Conservation (phyloP, 2,329 filamentous ascomycete genomes). For the Hymenoscyphus albidus region DNA sequence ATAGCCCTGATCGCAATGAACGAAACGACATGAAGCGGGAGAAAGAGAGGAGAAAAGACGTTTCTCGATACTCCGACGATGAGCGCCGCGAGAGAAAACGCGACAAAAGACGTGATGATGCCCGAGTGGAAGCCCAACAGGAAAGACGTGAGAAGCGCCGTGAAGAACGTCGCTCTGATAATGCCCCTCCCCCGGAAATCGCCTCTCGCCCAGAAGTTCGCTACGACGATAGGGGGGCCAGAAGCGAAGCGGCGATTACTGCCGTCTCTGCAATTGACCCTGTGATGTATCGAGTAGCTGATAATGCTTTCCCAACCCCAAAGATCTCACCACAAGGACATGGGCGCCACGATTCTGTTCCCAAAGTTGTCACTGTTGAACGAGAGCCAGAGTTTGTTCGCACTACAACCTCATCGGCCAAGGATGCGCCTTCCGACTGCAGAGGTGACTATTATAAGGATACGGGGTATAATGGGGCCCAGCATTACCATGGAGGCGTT, state of each 20-base stretch:
- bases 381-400: constrained; percentile 45
- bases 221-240: constrained; percentile 24
- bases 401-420: constrained; percentile 28
- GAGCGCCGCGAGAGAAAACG: constrained; percentile 26
- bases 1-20: constrained; percentile 26
- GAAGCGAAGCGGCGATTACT: constrained; percentile 32
- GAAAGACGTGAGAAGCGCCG: constrained; percentile 37
- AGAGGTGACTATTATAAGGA: constrained; percentile 19
- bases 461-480: constrained; percentile 17
- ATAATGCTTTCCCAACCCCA: constrained; percentile 50
- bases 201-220: constrained; percentile 18
- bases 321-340: constrained; percentile 29
- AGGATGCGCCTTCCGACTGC: constrained; percentile 18
- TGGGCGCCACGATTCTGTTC: constrained; percentile 30
- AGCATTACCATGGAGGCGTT: constrained; percentile 18
- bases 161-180: constrained; percentile 27
- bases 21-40: constrained; percentile 27
- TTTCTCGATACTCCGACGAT: constrained; percentile 21
- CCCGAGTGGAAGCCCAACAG: constrained; percentile 31
- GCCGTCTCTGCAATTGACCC: constrained; percentile 44
- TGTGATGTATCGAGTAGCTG: constrained; percentile 55
- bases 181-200: constrained; percentile 13
- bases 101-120: constrained; percentile 31
- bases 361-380: constrained; percentile 50
- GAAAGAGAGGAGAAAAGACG: constrained; percentile 24